Evolutionary conservation across 2,329 filamentous ascomycete species (phyloP).

Genomic region (Fusarium vanettenii): DNA sequence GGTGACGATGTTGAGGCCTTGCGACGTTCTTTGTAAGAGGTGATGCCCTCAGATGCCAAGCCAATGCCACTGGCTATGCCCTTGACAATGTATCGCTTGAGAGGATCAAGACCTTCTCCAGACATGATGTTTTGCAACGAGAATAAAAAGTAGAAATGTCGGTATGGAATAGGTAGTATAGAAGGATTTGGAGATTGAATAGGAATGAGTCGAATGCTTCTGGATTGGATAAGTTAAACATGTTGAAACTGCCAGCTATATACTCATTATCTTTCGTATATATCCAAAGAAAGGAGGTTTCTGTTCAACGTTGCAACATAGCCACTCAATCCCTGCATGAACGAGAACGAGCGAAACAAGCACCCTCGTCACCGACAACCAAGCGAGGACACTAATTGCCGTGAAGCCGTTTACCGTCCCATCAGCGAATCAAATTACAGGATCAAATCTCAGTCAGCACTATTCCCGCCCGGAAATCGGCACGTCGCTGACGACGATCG

Average conservation of each 20-base stretch:
- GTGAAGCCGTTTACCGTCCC: not conserved
- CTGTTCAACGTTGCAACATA: not conserved
- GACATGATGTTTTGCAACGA: not conserved
- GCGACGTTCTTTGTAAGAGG: constrained; percentile 11
- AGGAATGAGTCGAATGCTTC: not conserved
- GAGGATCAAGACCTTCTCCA: constrained; percentile 3
- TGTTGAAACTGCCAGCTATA: not conserved
- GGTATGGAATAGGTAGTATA: not conserved
- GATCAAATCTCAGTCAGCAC: not conserved
- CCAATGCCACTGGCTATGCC: constrained; percentile 16
- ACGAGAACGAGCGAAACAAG: not conserved
- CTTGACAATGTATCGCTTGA: constrained; percentile 12
- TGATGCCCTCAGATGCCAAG: constrained; percentile 14
- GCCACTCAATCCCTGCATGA: not conserved
- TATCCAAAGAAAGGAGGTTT: not conserved
- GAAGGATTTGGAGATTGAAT: not conserved
- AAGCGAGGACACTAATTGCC: not conserved
- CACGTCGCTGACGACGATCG: not conserved
- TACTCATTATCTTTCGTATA: not conserved
- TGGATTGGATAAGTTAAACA: not conserved
- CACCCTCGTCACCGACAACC: not conserved
- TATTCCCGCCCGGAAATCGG: not conserved
- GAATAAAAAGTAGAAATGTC: not conserved
- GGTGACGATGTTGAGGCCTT: not conserved
- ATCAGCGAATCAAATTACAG: not conserved